These are phyloP conservation scores for Talaromyces proteolyticus DNA, from an alignment of 495 filamentous ascomycete species.

Conservation along the genomic window DNA sequence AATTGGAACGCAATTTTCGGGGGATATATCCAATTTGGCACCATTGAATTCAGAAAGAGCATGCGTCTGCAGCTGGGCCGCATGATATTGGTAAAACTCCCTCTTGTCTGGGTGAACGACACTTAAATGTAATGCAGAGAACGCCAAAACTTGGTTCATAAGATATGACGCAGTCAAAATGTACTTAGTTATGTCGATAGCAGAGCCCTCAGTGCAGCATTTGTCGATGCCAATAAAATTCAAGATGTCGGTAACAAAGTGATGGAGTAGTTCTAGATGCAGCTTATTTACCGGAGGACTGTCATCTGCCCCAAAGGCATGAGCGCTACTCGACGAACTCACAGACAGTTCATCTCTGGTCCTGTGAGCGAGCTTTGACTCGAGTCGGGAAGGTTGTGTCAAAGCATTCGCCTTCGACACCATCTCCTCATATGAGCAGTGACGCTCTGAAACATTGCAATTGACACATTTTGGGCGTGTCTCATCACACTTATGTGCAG, in stretches of 20 bases:
- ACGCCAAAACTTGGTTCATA: not conserved
- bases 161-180: slow-evolving; percentile 10
- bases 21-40: slow-evolving; percentile 11
- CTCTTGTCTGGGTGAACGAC: not conserved
- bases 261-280: not conserved
- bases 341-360: not conserved
- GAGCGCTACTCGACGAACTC: no score
- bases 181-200: not conserved
- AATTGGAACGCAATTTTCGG: slow-evolving; percentile 30
- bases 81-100: slow-evolving; percentile 32
- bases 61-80: slow-evolving; percentile 42
- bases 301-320: no score
- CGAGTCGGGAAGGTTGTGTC: no score
- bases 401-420: no score
- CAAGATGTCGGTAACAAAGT: not conserved
- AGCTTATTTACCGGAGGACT: not conserved
- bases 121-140: not conserved
- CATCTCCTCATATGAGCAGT: not conserved
- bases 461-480: not conserved
- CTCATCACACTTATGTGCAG: not conserved
- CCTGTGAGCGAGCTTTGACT: not conserved
- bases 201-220: not conserved
- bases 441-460: not conserved
- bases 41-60: slow-evolving; percentile 39
- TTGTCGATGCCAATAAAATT: not conserved